These are phyloP conservation scores for Fusarium camptoceras DNA, from an alignment of 2,329 filamentous ascomycete species.

Conservation along the genomic window DNA sequence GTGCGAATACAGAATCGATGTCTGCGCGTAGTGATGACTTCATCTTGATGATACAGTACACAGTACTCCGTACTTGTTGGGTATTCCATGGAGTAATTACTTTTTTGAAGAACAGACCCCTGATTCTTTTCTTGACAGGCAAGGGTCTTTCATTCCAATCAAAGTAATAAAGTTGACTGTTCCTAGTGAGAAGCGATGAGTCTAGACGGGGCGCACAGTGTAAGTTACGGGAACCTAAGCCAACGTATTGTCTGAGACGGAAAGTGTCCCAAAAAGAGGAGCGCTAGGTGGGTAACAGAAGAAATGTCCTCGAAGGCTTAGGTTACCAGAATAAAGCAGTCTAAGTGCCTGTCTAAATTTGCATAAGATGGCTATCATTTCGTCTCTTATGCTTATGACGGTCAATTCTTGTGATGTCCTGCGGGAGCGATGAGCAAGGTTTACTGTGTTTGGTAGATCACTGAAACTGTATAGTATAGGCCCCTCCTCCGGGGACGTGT, in stretches of 20 bases:
- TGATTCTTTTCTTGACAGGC: not conserved
- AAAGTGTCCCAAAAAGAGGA: constrained; percentile 13
- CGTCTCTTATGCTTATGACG: too few species aligned
- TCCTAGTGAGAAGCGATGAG: constrained; percentile 6
- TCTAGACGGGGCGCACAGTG: constrained; percentile 10
- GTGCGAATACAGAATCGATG: not conserved
- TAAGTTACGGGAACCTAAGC: not conserved
- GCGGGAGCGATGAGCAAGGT: too few species aligned
- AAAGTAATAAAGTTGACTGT: constrained; percentile 8
- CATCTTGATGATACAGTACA: not conserved
- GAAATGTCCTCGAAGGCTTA: too few species aligned
- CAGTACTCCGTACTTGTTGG: not conserved
- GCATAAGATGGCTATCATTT: too few species aligned
- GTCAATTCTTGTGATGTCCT: too few species aligned
- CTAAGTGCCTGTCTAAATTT: too few species aligned
- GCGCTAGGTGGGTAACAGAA: too few species aligned
- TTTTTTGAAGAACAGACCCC: not conserved
- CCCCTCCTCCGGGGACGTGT: constrained; percentile 4
- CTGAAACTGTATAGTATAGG: constrained; percentile 14
- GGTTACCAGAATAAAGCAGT: too few species aligned
- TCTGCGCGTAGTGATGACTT: not conserved
- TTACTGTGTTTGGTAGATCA: constrained; percentile 7
- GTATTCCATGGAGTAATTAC: not conserved
- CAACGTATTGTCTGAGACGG: not conserved
- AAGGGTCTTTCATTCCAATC: constrained; percentile 8